Base-by-base conservation (phyloP, 805 yeast genomes). In the Candida yuanshanica region DNA sequence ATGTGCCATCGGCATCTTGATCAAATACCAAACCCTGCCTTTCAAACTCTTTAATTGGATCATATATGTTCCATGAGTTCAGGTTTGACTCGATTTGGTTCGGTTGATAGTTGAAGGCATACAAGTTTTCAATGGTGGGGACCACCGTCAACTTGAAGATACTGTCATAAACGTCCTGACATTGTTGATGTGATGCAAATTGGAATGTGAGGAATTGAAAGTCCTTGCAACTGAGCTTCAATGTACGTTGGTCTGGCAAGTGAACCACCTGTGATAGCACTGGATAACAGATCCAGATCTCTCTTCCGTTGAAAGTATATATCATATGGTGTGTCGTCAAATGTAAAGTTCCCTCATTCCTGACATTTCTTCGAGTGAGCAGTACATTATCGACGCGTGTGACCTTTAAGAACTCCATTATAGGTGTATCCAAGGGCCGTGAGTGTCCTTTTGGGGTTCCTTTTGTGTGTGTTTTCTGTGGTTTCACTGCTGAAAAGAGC, bases 281-380 rank as follows among this genome's bases (percentile, higher is more conserved):
- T 1, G 97, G 96, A 60, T 88, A 91, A 44, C 95, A 83, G 23
- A 88, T 73, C 99, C 98, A 93, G 23, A 87, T 75, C 59, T 93
- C 98, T 43, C 79, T 67, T 25, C 46, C 47, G 18, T 35, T 37
- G 18, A 53, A 56, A 1, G 77, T 70, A 58, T 83, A 84, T 26
- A 84, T 83, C 51, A 85, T 60, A 62, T 85, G 93, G 56, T 84
- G 90, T 6, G 86, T 76, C 2, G 90, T 82, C 35, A 84, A 61
- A 55, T 81, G 90, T 22, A 84, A 56, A 4, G 80, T 69, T 1
- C 91, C 93, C 11, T 59, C 18, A 14, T 11, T 27, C 18, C 16
- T 27, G 31, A 27, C 31, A 11, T 27, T 27, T 27, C 31, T 27
- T 10, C 31, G 31, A 8, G 31, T 27, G 31, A 27, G 31, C 18